Base-by-base conservation (phyloP, 78 protist species). In the Dictyostelium purpureum region DNA sequence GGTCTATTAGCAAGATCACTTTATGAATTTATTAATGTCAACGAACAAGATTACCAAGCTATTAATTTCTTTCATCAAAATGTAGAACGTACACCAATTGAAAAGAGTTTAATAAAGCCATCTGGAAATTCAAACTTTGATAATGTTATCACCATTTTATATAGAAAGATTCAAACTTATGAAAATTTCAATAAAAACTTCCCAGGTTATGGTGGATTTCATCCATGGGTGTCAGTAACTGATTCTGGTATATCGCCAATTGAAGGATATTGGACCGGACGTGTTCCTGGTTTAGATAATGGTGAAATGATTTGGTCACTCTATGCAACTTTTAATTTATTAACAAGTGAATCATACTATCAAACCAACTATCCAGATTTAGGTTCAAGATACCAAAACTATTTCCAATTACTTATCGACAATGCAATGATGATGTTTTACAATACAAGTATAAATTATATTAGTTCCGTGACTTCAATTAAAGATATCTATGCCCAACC, bases 291-390 rank as follows among this genome's bases (percentile, higher is more conserved):
- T 16, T 56, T 90, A 28, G 94, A 90, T 73, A 90, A 90, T 65
- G 94, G 94, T 71, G 94, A 90, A 42, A 90, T 90, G 94, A 90
- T 90, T 56, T 90, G 94, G 94, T 77, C 79, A 42, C 66, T 90
- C 49, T 70, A 70, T 40, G 77, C 85, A 4, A 71, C 78, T 1
- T 52, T 49, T 21, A 65, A 79, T 45, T 18, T 73, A 10, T 16
- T 89, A 12, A 40, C 31, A 21, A 7, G 2, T 11, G 31, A 54
- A 9, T 18, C 88, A 52, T 14, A 12, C 33, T 49, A 49, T 18
- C 6, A 52, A 24, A 33, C 49, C n/a, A 38, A 33, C 28, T 88
- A 88, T 2, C 71, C 43, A 2, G 31, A 67, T n/a, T 43, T 90
- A 1, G 76, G 43, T 0, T 6, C 6, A 16, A 45, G 80, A 40